Evolutionary conservation across 1,139 yeast genomes (phyloP), one percentile per base, ranked within the genome.

Genomic region (Kodamaea fungicola): DNA sequence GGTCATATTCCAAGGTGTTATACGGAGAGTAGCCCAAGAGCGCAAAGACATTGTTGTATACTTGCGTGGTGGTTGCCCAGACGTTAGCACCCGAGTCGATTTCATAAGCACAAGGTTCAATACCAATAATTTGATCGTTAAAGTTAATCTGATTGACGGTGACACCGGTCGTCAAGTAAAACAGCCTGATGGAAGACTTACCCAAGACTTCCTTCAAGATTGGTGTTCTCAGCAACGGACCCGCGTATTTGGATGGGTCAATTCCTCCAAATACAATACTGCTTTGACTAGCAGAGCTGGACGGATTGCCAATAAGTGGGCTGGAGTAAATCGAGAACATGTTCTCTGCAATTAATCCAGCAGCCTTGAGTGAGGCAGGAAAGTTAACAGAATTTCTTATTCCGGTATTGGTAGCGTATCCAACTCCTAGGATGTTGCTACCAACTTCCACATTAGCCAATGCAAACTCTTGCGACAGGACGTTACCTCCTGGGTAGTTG

Each of bases 211-310:
- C 47, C 25, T 39, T 36, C 12, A 42, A 34, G 5, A 57, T 42
- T 3, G 56, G 52, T n/a, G 51, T 47, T 28, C 42, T 52, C 10
- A 38, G 39, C 28, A 57, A 42, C 1, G 54, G 47, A 5, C 47
- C 56, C 2, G 33, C 34, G 37, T 37, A 54, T 9, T 47, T 47
- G 9, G 41, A 28, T 1, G 38, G 12, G 34, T 53, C 52, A n/a
- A 57, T 38, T 1, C 57, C 62, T 7, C 61, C 62, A 43, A 57
- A 57, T 0, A 52, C 35, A 12, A 55, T 40, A 6, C 43, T 35
- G 2, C 47, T 41, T 6, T 35, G 12, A 3, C 28, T 28, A 2
- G 36, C 19, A 10, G 33, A 32, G 6, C 58, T 58, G 10, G 22
- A 31, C 3, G n/a, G 2, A 4, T 16, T 16, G 5, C 5, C 19